phyloP scores from a whole-genome alignment of 768 basidiomycete genomes.

The Leccinum broughii region DNA sequence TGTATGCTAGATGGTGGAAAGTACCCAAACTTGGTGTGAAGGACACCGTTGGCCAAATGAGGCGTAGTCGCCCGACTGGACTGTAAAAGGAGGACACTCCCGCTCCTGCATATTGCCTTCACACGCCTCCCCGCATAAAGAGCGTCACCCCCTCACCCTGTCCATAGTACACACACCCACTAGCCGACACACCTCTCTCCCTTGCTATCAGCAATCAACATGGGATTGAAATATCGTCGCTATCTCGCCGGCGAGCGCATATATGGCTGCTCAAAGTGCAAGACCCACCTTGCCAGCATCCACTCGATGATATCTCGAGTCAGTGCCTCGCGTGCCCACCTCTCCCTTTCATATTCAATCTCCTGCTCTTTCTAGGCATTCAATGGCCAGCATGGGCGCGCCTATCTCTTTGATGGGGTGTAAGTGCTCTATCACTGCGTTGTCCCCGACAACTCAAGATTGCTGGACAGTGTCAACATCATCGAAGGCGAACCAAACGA shows the following conservation, averaged over 20 bases:
- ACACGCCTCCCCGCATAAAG: slow-evolving; percentile 34
- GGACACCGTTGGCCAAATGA: slow-evolving; percentile 19
- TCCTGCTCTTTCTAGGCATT: slow-evolving; percentile 65
- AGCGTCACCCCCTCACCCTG: slow-evolving; percentile 4
- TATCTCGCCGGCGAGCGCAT: slow-evolving; percentile 85
- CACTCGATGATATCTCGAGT: slow-evolving; percentile 91
- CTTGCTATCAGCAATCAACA: slow-evolving; percentile 28
- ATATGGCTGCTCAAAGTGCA: slow-evolving; percentile 85
- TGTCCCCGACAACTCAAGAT: slow-evolving; percentile 10
- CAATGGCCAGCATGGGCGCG: slow-evolving; percentile 94
- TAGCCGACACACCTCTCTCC: background rate
- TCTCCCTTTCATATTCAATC: slow-evolving; percentile 12
- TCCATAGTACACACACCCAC: background rate
- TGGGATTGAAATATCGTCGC: slow-evolving; percentile 90
- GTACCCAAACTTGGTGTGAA: slow-evolving; percentile 27
- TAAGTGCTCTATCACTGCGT: slow-evolving; percentile 44
- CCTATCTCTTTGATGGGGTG: slow-evolving; percentile 94
- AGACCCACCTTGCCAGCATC: slow-evolving; percentile 88
- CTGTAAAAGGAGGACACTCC: slow-evolving; percentile 26
- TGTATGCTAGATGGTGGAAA: slow-evolving; percentile 3
- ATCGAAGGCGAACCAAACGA: slow-evolving; percentile 88
- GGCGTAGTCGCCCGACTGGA: slow-evolving; percentile 23
- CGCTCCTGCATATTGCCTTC: slow-evolving; percentile 23
- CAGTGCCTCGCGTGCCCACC: slow-evolving; percentile 27
- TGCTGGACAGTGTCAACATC: slow-evolving; percentile 75